These are phyloP conservation scores for Trichoderma erinaceum DNA, from an alignment of 495 filamentous ascomycete species.

Conservation along the genomic window DNA sequence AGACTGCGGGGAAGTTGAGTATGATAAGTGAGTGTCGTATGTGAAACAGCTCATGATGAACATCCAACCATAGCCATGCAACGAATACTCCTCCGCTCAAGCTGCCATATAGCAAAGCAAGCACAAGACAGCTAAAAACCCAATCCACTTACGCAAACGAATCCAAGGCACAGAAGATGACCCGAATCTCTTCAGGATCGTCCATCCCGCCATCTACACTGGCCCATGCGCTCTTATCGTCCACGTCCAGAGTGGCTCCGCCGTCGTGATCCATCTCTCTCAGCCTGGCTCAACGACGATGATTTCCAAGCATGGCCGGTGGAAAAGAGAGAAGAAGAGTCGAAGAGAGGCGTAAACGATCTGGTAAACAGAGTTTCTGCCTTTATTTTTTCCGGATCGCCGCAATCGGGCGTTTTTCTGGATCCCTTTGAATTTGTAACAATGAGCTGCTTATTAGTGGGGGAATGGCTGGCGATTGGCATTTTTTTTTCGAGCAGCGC, in stretches of 20 bases:
- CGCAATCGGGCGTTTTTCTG: constrained; percentile 7
- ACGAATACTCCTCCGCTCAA: neutral
- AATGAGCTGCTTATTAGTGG: neutral
- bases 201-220: constrained; percentile 56
- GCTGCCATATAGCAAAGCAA: neutral
- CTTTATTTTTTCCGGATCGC: constrained; percentile 8
- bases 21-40: too few relatives aligned
- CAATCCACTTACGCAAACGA: constrained; percentile 68
- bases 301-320: neutral
- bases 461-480: neutral
- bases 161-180: constrained; percentile 71
- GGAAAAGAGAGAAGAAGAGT: neutral
- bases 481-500: neutral
- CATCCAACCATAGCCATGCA: too few relatives aligned
- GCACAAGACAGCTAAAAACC: neutral
- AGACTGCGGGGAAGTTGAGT: too few relatives aligned
- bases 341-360: neutral
- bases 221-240: constrained; percentile 42
- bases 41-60: too few relatives aligned
- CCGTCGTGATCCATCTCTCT: constrained; percentile 14
- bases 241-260: constrained; percentile 15
- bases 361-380: neutral
- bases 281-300: constrained; percentile 19
- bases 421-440: neutral
- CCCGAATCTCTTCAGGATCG: constrained; percentile 68